phyloP scores from a whole-genome alignment of 2,329 filamentous ascomycete genomes.

The Trichophyton verrucosum region DNA sequence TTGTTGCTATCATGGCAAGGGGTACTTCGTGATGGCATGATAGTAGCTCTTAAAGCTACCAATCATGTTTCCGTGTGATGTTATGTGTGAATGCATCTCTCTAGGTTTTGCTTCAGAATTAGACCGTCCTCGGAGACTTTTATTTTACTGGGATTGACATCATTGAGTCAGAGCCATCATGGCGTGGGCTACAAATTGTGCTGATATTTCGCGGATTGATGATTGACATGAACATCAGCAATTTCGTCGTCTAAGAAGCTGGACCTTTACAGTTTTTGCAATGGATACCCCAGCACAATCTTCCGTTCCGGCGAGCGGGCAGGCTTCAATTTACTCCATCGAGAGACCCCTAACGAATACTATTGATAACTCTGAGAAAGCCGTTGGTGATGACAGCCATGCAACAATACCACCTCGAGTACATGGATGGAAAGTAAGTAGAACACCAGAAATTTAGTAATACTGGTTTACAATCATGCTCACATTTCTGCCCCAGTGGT shows the following conservation, averaged over 20 bases:
- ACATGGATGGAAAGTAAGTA: background rate
- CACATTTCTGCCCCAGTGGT: background rate
- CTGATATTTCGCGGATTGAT: background rate
- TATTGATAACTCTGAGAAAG: background rate
- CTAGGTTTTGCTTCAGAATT: background rate
- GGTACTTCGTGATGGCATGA: background rate
- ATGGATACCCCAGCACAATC: background rate
- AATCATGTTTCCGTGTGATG: background rate
- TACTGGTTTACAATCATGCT: background rate
- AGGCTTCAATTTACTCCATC: background rate
- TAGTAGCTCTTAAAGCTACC: background rate
- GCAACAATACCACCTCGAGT: background rate
- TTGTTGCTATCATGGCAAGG: background rate
- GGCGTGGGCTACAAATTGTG: background rate
- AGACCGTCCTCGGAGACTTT: background rate
- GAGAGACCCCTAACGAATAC: background rate
- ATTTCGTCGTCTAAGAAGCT: background rate
- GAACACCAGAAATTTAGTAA: background rate
- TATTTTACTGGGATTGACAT: background rate
- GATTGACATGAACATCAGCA: background rate
- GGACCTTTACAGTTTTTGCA: background rate
- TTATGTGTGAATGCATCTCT: background rate
- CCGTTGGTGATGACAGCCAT: background rate
- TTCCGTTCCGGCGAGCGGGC: background rate
- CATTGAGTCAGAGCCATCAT: background rate